Base-by-base conservation (phyloP, 1,284 basidiomycete genomes). In the Tilletia walkeri region DNA sequence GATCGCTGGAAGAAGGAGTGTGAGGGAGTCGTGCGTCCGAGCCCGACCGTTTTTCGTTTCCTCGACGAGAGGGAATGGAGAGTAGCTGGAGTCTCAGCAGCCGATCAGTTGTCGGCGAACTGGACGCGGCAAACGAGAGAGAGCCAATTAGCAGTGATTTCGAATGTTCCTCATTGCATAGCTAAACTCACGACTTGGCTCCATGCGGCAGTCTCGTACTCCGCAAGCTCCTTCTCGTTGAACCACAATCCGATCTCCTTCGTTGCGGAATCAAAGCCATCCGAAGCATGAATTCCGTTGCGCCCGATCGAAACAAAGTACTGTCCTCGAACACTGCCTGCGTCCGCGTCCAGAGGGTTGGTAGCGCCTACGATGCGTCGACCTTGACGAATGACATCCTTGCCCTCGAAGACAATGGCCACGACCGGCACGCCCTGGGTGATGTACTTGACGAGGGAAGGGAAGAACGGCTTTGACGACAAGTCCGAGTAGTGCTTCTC, bases 201-300 rank as follows among this genome's bases (percentile, higher is more conserved):
- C 59, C 59, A 63, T 3, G 59, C 59, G 74, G 76, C 67, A 67
- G 65, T 69, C 82, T 83, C 77, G 84, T 85, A 85, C 70, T 83
- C 79, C 71, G 81, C 82, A 67, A 86, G 80, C 80, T 86, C 85
- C 75, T 78, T 76, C 69, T 82, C 76, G 75, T 82, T 80, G 83
- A 86, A 86, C 85, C 85, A 86, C 61, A 86, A 85, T 56, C 84
- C 85, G 72, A 86, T 86, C 83, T 86, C 85, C 81, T 86, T 78
- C 78, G 85, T 85, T 56, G 85, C 85, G 66, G 84, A 82, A 56
- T 86, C 85, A 77, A 84, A 84, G 65, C 84, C 84, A 84, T 86
- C 85, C 14, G 85, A 85, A 66, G 84, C 85, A 80, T 86, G 85
- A 77, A 86, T 85, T 69, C 85, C 81, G 85, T 86, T 86, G 68